Evolutionary conservation across 768 basidiomycete genomes (phyloP), one percentile per base, ranked within the genome.

Genomic region (Boletus sensibilis): DNA sequence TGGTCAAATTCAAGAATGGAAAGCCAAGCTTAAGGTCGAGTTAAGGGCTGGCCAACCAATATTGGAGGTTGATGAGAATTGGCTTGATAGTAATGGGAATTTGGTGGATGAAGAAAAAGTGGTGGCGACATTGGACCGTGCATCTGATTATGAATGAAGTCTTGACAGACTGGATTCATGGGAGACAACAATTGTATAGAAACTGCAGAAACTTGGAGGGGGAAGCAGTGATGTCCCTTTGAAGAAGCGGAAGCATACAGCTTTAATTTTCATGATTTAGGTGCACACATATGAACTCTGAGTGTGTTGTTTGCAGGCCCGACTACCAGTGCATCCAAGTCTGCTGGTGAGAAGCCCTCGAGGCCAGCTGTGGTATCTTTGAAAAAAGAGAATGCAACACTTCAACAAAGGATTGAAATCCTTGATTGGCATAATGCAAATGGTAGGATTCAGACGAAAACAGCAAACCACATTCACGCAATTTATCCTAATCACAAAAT

Each of bases 401-500:
- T 42, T 3, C 0, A 25, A 1, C 42, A 43, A 18, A 0, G 25
- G 10, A 43, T 27, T 11, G 18, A 43, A 18, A 43, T 43, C 2
- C 25, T 43, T 3, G 16, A 43, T 18, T 27, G 25, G 42, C 16
- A 43, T 11, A 3, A 74, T 41, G 33, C 33, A 4, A 72, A 77
- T 52, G 64, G 71, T 8, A 37, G 56, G 42, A 73, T 64, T 37
- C 76, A 77, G 56, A 18, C 0, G 1, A 4, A 53, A 27, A 77
- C 71, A 0, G 73, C 72, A 4, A 46, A 61, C 3, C 70, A 77
- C 35, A 76, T 72, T 37, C 31, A 56, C 27, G 6, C 35, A 4
- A 61, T 67, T 12, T 78, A 74, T 63, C 75, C 69, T 0, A 71
- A 70, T 51, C 66, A 78, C 9, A 18, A 48, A 20, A 40, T 77